Base-by-base conservation (phyloP, 2,329 filamentous ascomycete species). In the Dactylella cylindrospora region DNA sequence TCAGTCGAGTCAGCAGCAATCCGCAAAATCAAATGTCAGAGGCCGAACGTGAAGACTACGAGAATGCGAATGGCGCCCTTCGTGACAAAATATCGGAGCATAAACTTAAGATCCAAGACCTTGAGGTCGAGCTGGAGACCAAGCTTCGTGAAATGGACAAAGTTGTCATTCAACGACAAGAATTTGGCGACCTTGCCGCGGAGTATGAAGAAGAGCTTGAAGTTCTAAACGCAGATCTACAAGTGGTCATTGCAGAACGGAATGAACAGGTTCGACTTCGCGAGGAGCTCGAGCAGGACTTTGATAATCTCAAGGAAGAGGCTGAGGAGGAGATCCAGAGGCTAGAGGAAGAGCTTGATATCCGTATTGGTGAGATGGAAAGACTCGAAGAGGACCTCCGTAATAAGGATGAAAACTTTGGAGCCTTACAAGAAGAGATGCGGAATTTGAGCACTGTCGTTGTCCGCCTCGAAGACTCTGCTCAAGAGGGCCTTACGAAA, bases 381-480 rank as follows among this genome's bases (percentile, higher is more conserved):
- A 84, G 70, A 80, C 81, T 3, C 72, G 62, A 83, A 25, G 77
- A 80, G 55, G 80, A 83, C 47, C 76, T 85, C 46, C 78, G 82
- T 62, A 73, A 74, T 20, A 84, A 43, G 78, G 80, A 57, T 74
- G 90, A 97, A 70, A 94, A 93, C 71, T 91, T 96, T 72, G 84
- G 85, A 66, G 87, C 88, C n/a, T 76, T 98, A 47, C 91, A 97
- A 70, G 84, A 86, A 59, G 93, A 97, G 76, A 93, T 98, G 84
- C 86, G 90, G 65, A 85, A 85, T 68, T 85, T 96, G 73, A 94
- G 87, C 69, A 89, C 95, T 68, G 86, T 86, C 17, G 79, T 97
- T 4, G 80, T 96, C 25, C 80, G 88, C 36, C 79, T 98, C 0
- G 93, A 97, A 71, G 90, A 97, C 31, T 51, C 55, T 71, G 90